phyloP scores from a whole-genome alignment of 768 basidiomycete genomes.

The Hericium coralloides region DNA sequence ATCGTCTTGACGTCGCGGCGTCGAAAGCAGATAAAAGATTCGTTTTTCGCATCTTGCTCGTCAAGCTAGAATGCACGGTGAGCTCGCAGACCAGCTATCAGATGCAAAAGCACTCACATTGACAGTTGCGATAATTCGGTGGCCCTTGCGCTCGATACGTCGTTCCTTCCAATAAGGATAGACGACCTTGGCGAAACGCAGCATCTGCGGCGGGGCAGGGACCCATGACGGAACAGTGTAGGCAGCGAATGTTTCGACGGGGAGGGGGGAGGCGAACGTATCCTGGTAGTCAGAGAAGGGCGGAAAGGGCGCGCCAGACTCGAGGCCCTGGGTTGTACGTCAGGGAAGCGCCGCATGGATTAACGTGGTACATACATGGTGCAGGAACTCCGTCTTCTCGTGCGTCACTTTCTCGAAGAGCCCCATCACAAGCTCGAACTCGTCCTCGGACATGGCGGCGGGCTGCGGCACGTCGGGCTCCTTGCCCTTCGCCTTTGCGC shows the following conservation, averaged over 20 bases:
- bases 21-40: slow-evolving; percentile 96
- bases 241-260: slow-evolving; percentile 57
- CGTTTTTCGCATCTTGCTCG: slow-evolving; percentile 81
- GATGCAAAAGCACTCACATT: slow-evolving; percentile 51
- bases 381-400: slow-evolving; percentile 82
- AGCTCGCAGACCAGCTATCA: neutral
- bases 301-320: slow-evolving; percentile 61
- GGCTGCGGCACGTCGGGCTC: slow-evolving; percentile 63
- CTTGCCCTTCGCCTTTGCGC: slow-evolving; percentile 78
- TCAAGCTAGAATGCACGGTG: slow-evolving; percentile 47
- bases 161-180: slow-evolving; percentile 91
- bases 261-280: slow-evolving; percentile 50
- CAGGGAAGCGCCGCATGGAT: neutral
- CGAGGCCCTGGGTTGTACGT: slow-evolving; percentile 39
- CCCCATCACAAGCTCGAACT: slow-evolving; percentile 94
- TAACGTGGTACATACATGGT: slow-evolving; percentile 54
- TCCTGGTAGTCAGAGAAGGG: slow-evolving; percentile 68
- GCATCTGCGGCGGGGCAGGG: slow-evolving; percentile 51
- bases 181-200: slow-evolving; percentile 60
- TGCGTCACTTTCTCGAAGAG: slow-evolving; percentile 88
- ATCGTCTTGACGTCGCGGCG: slow-evolving; percentile 89
- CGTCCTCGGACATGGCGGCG: slow-evolving; percentile 74
- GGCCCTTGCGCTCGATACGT: slow-evolving; percentile 69
- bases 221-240: slow-evolving; percentile 62
- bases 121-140: slow-evolving; percentile 76